phyloP scores from a whole-genome alignment of 768 basidiomycete genomes.

The Clitopilus passeckerianus region DNA sequence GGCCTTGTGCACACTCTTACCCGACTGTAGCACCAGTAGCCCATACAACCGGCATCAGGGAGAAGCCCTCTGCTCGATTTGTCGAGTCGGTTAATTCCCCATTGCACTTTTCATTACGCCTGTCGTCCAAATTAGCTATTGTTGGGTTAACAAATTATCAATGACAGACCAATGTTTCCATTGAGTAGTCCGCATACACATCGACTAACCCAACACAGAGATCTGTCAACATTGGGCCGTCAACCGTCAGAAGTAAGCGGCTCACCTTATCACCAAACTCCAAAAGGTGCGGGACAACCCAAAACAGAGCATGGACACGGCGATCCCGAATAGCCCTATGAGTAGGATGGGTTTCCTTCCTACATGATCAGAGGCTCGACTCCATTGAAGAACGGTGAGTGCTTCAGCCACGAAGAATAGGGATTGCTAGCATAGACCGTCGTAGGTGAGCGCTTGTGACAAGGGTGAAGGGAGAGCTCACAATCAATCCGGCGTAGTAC shows the following conservation, averaged over 20 bases:
- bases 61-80: slow-evolving; percentile 43
- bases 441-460: neutral
- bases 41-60: slow-evolving; percentile 39
- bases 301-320: slow-evolving; percentile 52
- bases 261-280: slow-evolving; percentile 51
- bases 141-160: neutral
- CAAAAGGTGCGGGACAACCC: slow-evolving; percentile 56
- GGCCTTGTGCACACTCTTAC: slow-evolving; percentile 29
- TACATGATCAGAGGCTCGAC: slow-evolving; percentile 51
- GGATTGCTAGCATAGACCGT: slow-evolving; percentile 47
- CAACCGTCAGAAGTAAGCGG: neutral
- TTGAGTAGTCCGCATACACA: slow-evolving; percentile 66
- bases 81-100: slow-evolving; percentile 60
- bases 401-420: slow-evolving; percentile 59
- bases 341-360: slow-evolving; percentile 62
- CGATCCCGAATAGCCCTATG: slow-evolving; percentile 46
- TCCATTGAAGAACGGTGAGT: slow-evolving; percentile 57
- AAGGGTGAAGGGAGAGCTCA: slow-evolving; percentile 15
- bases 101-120: slow-evolving; percentile 73
- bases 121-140: slow-evolving; percentile 9
- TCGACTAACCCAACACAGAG: slow-evolving; percentile 37
- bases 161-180: slow-evolving; percentile 50
- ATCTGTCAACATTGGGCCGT: neutral
- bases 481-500: slow-evolving; percentile 63
- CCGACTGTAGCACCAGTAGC: slow-evolving; percentile 36